These are phyloP conservation scores for Rutstroemia sp. DNA, from an alignment of 2,329 filamentous ascomycete genomes.

Conservation along the genomic window DNA sequence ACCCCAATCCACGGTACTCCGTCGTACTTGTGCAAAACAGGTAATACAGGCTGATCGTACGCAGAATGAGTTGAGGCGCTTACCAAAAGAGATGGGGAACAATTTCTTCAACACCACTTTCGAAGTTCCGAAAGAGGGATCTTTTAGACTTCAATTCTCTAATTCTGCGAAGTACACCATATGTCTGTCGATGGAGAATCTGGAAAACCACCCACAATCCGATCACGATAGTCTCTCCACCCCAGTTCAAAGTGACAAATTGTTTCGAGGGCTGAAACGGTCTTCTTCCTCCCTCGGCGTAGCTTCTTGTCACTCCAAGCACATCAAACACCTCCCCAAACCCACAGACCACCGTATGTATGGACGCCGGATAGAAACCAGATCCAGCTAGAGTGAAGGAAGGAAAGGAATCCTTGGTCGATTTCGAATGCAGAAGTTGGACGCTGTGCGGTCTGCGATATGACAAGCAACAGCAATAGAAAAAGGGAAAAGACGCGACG, in stretches of 20 bases:
- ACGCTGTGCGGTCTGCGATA: no score
- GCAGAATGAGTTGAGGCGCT: neutral
- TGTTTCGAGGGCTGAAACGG: conserved; percentile 7
- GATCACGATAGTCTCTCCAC: neutral
- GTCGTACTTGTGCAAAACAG: neutral
- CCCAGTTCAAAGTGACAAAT: neutral
- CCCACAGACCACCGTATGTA: neutral
- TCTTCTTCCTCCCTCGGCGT: neutral
- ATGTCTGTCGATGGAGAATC: neutral
- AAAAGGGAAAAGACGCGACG: no score
- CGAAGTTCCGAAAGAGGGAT: neutral
- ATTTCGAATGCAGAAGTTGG: neutral
- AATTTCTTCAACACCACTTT: conserved; percentile 1
- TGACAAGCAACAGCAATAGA: no score
- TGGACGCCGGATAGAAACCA: neutral
- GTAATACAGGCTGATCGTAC: neutral
- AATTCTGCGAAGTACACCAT: neutral
- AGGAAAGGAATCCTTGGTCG: neutral
- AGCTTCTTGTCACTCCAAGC: neutral
- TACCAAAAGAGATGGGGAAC: neutral
- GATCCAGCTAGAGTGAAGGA: neutral
- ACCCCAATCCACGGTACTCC: neutral
- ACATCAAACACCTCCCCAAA: neutral
- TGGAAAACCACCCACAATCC: conserved; percentile 2
- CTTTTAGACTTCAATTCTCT: neutral